A percentile compares a stretch with the other conserved stretches of the same genome.
Conservation (phyloP, 1,284 basidiomycete species). For the Apiotrichum sp. region DNA sequence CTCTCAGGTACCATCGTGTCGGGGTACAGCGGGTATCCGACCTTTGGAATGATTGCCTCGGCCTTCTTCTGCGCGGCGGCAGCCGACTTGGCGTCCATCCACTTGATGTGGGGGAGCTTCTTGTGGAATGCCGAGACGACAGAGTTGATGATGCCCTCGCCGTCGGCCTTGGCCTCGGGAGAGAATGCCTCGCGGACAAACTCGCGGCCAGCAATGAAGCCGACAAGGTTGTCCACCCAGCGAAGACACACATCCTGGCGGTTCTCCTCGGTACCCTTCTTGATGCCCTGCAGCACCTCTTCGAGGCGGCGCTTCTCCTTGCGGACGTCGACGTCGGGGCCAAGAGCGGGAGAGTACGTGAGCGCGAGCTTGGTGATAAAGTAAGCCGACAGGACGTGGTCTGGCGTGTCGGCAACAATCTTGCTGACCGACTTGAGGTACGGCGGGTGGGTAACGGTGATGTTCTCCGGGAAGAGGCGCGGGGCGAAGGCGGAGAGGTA, state of each 20-base stretch:
- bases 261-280: constrained; percentile 77
- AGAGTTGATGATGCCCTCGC: constrained; percentile 73
- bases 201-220: constrained; percentile 53
- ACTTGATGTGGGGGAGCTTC: constrained; percentile 68
- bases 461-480: constrained; percentile 63
- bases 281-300: constrained; percentile 73
- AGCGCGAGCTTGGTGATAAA: constrained; percentile 67
- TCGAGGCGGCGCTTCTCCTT: constrained; percentile 62
- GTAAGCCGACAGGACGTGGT: constrained; percentile 71
- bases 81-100: constrained; percentile 87
- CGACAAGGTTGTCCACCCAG: constrained; percentile 48
- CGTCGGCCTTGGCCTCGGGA: constrained; percentile 70
- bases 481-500: constrained; percentile 82
- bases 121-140: constrained; percentile 79
- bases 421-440: constrained; percentile 64
- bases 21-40: constrained; percentile 71
- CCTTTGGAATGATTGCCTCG: constrained; percentile 45
- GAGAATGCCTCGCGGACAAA: constrained; percentile 85
- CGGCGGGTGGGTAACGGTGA: constrained; percentile 78
- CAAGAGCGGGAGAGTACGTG: constrained; percentile 61
- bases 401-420: constrained; percentile 63
- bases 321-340: constrained; percentile 67
- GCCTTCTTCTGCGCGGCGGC: constrained; percentile 75
- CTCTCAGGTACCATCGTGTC: constrained; percentile 68
- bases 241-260: constrained; percentile 59